Conservation (phyloP, 164 flowering plant genomes). For the Malania oleifera region DNA sequence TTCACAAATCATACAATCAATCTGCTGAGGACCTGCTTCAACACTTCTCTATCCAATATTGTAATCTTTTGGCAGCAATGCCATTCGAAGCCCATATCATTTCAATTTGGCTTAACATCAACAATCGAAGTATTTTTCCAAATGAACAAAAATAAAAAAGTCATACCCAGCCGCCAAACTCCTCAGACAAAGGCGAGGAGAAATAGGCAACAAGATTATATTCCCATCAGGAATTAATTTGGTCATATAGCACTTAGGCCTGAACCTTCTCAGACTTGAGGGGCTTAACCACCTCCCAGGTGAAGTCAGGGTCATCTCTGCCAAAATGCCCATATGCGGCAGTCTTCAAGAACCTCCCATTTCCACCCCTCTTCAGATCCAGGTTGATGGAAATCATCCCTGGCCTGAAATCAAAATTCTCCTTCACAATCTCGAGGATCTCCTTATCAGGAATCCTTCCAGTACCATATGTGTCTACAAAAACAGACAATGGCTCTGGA, state of each 20-base stretch:
- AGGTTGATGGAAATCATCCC: constrained; percentile 53
- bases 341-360: constrained; percentile 55
- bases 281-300: constrained; percentile 60
- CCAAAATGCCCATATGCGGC: constrained; percentile 66
- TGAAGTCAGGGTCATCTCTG: constrained; percentile 54
- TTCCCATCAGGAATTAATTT: too few species aligned
- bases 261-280: constrained; percentile 46
- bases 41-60: too few species aligned
- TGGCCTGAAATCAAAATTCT: constrained; percentile 53
- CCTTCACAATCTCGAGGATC: constrained; percentile 50
- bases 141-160: too few species aligned
- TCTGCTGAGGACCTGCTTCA: too few species aligned
- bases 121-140: too few species aligned
- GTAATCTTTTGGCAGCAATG: too few species aligned
- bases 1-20: too few species aligned
- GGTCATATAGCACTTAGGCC: constrained; percentile 13
- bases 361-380: constrained; percentile 48
- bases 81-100: too few species aligned
- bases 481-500: constrained; percentile 59
- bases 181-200: too few species aligned
- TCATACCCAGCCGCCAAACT: too few species aligned
- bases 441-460: constrained; percentile 54
- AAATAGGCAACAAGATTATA: too few species aligned
- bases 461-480: constrained; percentile 44
- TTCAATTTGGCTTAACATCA: too few species aligned